Base-by-base conservation (phyloP, 1,139 yeast species). In the Yamadazyma atmosphaerica region DNA sequence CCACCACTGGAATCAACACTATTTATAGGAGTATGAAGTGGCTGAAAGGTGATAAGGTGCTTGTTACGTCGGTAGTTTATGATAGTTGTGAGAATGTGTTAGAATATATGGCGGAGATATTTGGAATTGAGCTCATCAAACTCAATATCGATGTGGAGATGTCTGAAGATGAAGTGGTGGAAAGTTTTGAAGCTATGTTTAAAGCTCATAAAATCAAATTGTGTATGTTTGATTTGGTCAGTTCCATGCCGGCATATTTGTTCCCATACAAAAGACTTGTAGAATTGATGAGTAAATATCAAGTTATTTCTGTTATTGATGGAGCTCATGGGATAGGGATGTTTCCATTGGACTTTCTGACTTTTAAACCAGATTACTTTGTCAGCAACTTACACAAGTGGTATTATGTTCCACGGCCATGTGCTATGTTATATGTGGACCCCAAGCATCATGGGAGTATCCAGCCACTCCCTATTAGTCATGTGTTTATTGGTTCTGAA, bases 321-420 rank as follows among this genome's bases (percentile, higher is more conserved):
- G 92, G 84, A 10, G 89, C 92, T 3, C 92, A 85, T 54, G 76
- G 80, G 1, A 66, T 78, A 27, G 92, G 92, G 0, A 60, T 79
- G 37, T 51, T 79, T 9, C 53, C 56, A 9, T 47, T 82, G 16
- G 67, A 77, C 40, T 53, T 83, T 36, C 50, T 53, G 0, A 51
- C 55, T 2, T 59, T 77, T 15, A 54, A 68, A 37, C 87, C 90
- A 0, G 89, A 83, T 51, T 83, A 81, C 53, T 76, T 71, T 50
- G 71, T 76, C 12, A 63, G 84, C 29, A 84, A 83, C 51, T 61
- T 83, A 24, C 90, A 85, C 65, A 85, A 85, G 54, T 84, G 90
- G 90, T 63, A 70, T 33, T 79, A 55, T 46, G 71, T 72, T 16
- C 86, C 89, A 2, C 64, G 79, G 35, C 78, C 81, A 1, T 71